A percentile compares a stretch with the other conserved stretches of the same genome.
Evolutionary conservation across 768 basidiomycete species (phyloP).

Genomic region (Pleurotus salmoneostramineus): DNA sequence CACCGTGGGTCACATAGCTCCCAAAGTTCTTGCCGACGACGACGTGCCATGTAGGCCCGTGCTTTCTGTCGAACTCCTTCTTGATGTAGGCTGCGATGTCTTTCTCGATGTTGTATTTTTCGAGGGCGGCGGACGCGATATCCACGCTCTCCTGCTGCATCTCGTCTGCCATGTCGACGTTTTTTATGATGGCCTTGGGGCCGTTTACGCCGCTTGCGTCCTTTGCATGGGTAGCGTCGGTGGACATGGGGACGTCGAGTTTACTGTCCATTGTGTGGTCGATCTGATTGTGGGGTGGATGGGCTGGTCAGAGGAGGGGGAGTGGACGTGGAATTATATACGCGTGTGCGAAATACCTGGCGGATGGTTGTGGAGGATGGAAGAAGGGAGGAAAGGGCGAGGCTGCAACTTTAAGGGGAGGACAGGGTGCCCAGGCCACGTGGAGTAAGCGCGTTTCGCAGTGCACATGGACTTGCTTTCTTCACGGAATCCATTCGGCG

Average conservation of each 20-base stretch:
- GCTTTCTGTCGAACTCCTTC: constrained; percentile 93
- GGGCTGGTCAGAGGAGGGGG: neutral
- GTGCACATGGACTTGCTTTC: constrained; percentile 1
- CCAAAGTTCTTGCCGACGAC: constrained; percentile 99
- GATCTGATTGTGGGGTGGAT: constrained; percentile 9
- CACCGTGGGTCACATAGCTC: constrained; percentile 96
- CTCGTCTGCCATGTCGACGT: constrained; percentile 94
- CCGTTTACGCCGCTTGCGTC: constrained; percentile 32
- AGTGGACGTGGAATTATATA: neutral
- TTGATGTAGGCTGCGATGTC: constrained; percentile 98
- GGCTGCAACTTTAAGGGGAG: constrained; percentile 6
- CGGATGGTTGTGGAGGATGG: neutral
- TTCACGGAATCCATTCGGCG: neutral
- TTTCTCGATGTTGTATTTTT: constrained; percentile 94
- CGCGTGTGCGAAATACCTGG: neutral
- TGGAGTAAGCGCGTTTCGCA: neutral
- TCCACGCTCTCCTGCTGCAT: constrained; percentile 96
- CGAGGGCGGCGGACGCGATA: constrained; percentile 78
- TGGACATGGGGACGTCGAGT: constrained; percentile 53
- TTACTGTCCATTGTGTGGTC: constrained; percentile 45
- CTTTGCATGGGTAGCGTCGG: constrained; percentile 37
- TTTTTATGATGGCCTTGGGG: constrained; percentile 91
- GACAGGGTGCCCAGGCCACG: constrained; percentile 4
- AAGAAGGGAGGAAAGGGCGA: constrained; percentile 8
- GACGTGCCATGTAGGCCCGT: constrained; percentile 96